These are phyloP conservation scores for Pilatotrama ljubarskyi DNA, from an alignment of 768 basidiomycete genomes.

Conservation along the genomic window DNA sequence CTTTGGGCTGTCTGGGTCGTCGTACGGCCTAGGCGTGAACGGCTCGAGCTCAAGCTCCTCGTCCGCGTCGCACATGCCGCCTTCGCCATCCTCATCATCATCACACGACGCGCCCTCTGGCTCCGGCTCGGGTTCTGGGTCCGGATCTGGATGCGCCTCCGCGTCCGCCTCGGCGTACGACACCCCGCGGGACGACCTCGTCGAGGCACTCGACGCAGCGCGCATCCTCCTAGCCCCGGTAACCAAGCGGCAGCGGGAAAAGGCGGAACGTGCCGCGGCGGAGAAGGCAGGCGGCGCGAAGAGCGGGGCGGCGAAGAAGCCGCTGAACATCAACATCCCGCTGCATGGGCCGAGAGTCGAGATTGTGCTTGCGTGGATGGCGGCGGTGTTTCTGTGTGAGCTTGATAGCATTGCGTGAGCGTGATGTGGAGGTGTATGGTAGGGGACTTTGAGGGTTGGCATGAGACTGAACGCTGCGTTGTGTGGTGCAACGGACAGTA, in stretches of 20 bases:
- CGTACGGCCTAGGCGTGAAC: conserved; percentile 24
- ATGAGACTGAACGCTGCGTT: neutral
- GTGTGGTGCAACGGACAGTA: too few species aligned
- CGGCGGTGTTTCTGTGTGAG: conserved; percentile 75
- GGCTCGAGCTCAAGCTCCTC: conserved; percentile 33
- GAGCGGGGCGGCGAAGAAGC: conserved; percentile 43
- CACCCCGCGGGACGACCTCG: conserved; percentile 39
- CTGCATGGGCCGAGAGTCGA: conserved; percentile 86
- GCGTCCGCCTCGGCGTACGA: neutral
- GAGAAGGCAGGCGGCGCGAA: conserved; percentile 44
- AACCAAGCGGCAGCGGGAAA: conserved; percentile 58
- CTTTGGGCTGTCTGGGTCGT: conserved; percentile 28
- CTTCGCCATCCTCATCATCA: conserved; percentile 20
- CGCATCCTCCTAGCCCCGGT: conserved; percentile 78
- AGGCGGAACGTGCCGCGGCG: conserved; percentile 50
- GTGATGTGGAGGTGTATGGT: too few species aligned
- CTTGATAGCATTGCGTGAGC: conserved; percentile 47
- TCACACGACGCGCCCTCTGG: conserved; percentile 22
- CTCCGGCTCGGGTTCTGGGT: too few species aligned
- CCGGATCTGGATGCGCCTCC: neutral
- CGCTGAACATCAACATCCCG: conserved; percentile 73
- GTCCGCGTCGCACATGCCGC: conserved; percentile 16
- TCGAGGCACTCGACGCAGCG: conserved; percentile 61
- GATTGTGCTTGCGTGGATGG: conserved; percentile 83
- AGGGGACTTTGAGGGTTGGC: neutral